Conservation (phyloP, 2,329 filamentous ascomycete species). For the Davidsoniella virescens region DNA sequence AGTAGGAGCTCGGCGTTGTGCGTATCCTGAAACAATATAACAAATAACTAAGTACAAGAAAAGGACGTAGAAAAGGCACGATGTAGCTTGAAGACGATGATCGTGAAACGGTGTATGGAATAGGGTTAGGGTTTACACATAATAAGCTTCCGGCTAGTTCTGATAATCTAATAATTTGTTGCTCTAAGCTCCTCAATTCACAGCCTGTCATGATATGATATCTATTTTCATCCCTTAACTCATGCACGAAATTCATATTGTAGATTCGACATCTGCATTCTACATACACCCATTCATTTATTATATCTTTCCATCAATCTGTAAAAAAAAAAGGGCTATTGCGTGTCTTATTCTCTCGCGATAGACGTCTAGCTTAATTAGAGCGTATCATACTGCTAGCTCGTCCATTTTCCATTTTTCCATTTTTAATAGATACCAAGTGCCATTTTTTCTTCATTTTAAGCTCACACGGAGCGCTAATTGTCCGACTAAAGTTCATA, state of each 20-base stretch:
- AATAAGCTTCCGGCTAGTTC: no score
- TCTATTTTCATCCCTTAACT: not conserved
- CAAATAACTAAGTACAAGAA: no score
- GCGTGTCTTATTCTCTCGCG: not conserved
- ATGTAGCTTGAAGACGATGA: no score
- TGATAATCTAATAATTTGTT: no score
- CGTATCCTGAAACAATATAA: not conserved
- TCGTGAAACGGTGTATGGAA: no score
- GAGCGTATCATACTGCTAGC: not conserved
- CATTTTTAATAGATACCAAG: slow-evolving; percentile 8
- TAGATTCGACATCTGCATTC: not conserved
- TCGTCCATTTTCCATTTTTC: not conserved
- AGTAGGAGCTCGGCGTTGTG: not conserved
- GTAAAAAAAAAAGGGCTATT: not conserved
- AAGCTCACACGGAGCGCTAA: no score
- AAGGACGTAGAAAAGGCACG: no score
- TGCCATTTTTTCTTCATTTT: not conserved
- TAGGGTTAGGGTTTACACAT: no score
- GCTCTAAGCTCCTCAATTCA: not conserved
- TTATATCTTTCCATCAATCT: not conserved
- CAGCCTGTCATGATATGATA: not conserved
- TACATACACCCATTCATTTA: not conserved
- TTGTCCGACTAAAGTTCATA: no score
- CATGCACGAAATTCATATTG: slow-evolving; percentile 4
- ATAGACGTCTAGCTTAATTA: not conserved